Base-by-base conservation (phyloP, 2,329 filamentous ascomycete species). In the Aspergillus sp. region DNA sequence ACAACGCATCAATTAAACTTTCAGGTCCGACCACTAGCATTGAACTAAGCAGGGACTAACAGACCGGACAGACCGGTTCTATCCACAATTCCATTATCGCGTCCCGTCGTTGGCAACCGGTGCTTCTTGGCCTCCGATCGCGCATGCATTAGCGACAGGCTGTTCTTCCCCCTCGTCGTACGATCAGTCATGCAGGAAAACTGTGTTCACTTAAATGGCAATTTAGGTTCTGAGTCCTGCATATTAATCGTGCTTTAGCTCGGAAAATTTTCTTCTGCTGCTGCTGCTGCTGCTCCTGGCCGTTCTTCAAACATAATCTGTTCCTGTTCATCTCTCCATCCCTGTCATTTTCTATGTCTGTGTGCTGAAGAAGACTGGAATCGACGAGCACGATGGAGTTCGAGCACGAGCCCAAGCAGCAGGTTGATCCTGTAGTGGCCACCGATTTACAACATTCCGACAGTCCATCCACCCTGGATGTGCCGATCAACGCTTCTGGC, bases 401-500 rank as follows among this genome's bases (percentile, higher is more conserved):
- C 12, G 38, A 55, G 25, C 53, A 55, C 41, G 53, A 55, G 53
- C 39, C 53, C 23, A 55, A 55, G 39, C 53, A 55, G 5, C 43
- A 47, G 45, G 53, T 39, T 41, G 53, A 21, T 32, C 25, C 28
- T 32, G 25, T 45, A 6, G 53, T 45, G 39, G 41, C 39, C 15
- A 36, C 39, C 30, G 39, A 55, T 7, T 47, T 32, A 32, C 53
- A 71, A 49, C 39, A 25, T 17, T 48, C 65, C n/a, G 59, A 66
- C 1, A 67, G 71, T 43, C 64, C 69, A 25, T 51, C 55, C 19
- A 57, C 67, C 9, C 65, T 81, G 9, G 72, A 79, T 28, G 69
- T 80, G n/a, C 53, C 53, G 12, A 71, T 89, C 69, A 89, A 89
- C 68, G 85, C 85, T 1, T 87, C 86, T 2, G 87, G 87, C 5